phyloP scores from a whole-genome alignment of 2,329 filamentous ascomycete species.

The Amauroascus niger region DNA sequence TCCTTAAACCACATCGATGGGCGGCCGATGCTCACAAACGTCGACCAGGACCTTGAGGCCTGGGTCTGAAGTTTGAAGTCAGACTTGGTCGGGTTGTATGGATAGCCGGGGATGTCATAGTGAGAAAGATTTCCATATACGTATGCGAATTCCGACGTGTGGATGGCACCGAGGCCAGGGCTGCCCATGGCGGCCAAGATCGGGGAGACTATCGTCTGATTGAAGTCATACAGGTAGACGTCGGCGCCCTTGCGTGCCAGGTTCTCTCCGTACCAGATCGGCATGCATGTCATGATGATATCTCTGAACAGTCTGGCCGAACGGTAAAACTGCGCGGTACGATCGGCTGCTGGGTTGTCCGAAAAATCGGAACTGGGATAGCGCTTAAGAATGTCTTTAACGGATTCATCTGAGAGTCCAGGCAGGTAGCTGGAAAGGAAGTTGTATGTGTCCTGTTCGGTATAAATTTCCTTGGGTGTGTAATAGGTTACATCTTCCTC shows the following conservation, averaged over 20 bases:
- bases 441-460: background rate
- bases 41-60: constrained; percentile 8
- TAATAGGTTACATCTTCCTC: constrained; percentile 11
- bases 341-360: constrained; percentile 29
- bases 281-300: constrained; percentile 44
- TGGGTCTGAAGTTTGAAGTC: background rate
- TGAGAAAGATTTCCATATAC: constrained; percentile 41
- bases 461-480: constrained; percentile 1
- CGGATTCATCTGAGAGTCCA: background rate
- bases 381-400: background rate
- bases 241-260: constrained; percentile 32
- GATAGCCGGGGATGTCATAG: constrained; percentile 30
- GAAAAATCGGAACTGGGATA: constrained; percentile 27
- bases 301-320: constrained; percentile 44
- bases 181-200: constrained; percentile 32
- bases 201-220: constrained; percentile 45
- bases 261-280: constrained; percentile 36
- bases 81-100: background rate
- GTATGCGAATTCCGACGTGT: constrained; percentile 48
- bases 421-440: constrained; percentile 3
- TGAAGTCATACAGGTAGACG: constrained; percentile 45
- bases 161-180: constrained; percentile 40
- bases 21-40: constrained; percentile 2
- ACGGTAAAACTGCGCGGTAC: constrained; percentile 43
- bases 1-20: background rate